A percentile compares a stretch with the other conserved stretches of the same genome.
phyloP scores from a whole-genome alignment of 768 basidiomycete genomes.

The Coprinopsis marcescibilis region DNA sequence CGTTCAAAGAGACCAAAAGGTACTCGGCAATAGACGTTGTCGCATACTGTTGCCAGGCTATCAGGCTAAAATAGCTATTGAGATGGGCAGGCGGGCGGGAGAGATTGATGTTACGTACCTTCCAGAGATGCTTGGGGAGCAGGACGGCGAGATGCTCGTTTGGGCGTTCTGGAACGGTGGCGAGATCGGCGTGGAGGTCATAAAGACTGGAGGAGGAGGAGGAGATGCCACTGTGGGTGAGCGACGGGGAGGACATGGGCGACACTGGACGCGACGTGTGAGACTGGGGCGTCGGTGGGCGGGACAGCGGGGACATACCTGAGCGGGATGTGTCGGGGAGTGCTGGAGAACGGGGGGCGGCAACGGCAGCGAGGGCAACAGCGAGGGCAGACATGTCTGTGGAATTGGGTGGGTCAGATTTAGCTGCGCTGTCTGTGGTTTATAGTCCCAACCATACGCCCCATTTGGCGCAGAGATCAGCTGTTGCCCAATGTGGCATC shows the following conservation, averaged over 20 bases:
- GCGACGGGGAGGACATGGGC: slow-evolving; percentile 12
- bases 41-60: slow-evolving; percentile 53
- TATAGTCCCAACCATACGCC: no score
- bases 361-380: slow-evolving; percentile 16
- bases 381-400: slow-evolving; percentile 22
- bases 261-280: not conserved
- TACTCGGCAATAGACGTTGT: slow-evolving; percentile 66
- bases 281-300: not conserved
- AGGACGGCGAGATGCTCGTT: slow-evolving; percentile 80
- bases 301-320: slow-evolving; percentile 3
- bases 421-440: no score
- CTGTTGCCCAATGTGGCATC: no score
- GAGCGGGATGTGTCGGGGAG: slow-evolving; percentile 2
- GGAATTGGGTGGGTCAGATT: slow-evolving; percentile 3
- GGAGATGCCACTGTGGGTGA: slow-evolving; percentile 19
- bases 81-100: slow-evolving; percentile 8
- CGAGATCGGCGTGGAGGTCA: slow-evolving; percentile 13
- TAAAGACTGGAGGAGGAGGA: slow-evolving; percentile 25
- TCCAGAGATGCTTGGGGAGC: slow-evolving; percentile 67
- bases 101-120: slow-evolving; percentile 36
- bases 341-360: not conserved
- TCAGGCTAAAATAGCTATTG: slow-evolving; percentile 44
- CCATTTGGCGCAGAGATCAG: no score
- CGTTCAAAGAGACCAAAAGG: slow-evolving; percentile 67
- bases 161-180: slow-evolving; percentile 25